Percentiles rank a stretch among this genome's conserved stretches.
Evolutionary conservation across 2,329 filamentous ascomycete genomes (phyloP).

Genomic region (Ophiostoma novo-ulmi): DNA sequence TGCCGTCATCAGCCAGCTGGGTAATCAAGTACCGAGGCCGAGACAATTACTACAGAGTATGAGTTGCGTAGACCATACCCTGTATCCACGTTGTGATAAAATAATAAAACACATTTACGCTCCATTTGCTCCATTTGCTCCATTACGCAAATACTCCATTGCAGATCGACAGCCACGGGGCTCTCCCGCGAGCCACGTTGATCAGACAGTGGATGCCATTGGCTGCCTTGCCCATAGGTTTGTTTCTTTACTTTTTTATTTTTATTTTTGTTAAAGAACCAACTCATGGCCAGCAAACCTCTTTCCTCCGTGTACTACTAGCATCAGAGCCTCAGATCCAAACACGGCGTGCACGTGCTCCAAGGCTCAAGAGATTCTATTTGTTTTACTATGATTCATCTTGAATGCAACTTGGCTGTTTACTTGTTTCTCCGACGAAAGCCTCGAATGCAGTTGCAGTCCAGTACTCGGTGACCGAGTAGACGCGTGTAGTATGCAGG

Average conservation of each 20-base stretch:
- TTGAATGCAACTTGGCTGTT: background rate
- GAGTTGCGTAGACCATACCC: no score
- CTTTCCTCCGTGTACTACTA: no score
- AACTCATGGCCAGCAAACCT: no score
- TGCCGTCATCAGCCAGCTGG: no score
- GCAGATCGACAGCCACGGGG: background rate
- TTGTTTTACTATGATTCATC: background rate
- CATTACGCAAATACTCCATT: background rate
- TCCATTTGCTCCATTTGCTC: no score
- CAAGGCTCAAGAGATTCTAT: background rate
- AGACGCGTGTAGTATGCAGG: background rate
- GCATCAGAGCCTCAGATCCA: conserved; percentile 1
- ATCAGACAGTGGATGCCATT: background rate
- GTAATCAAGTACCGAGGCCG: no score
- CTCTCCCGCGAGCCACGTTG: background rate
- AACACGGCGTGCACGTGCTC: conserved; percentile 1
- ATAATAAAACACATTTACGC: background rate
- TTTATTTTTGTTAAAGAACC: background rate
- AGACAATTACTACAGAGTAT: no score
- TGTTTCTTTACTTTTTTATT: background rate
- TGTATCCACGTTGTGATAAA: background rate
- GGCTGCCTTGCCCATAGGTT: background rate
- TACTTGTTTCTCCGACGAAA: background rate
- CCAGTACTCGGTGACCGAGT: background rate
- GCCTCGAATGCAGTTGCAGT: background rate